Evolutionary conservation across 225 moss, liverwort and hornwort species (phyloP), one percentile per base, ranked within the genome.

Genomic region (Rhytidiadelphus loreus): DNA sequence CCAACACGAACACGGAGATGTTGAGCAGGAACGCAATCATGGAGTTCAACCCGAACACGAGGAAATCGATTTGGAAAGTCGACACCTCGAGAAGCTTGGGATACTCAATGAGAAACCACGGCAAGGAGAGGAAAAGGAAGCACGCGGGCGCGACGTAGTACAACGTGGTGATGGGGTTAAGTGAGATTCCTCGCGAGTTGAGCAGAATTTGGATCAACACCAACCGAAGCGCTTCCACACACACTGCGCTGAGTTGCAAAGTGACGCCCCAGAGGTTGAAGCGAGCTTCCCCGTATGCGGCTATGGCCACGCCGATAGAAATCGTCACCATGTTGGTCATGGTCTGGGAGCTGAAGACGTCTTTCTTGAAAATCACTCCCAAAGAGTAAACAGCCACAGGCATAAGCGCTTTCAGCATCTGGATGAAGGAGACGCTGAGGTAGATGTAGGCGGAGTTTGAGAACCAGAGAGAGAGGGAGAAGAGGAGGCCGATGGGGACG

Each of bases 381-480:
- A 93, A 48, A 21, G 94, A 93, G 85, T 94, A 94, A 5, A 94
- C 94, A 5, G 94, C 94, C 20, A 94, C 94, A 2, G 94, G 94
- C 92, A 94, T 94, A 58, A 94, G 94, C 44, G 94, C 94, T 74
- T 94, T 94, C 35, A 94, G 93, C 94, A 94, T 94, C 91, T 94
- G 94, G 88, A 94, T 94, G 86, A 94, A 94, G 82, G 94, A 94
- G 69, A 94, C 94, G 88, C 90, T 90, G 32, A 94, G 94, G 84
- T 80, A 94, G 88, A 94, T 94, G 90, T 94, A 94, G 37, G 94
- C 94, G 18, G 94, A 94, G 88, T 94, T 94, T 4, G 94, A 94
- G 72, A 94, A 94, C 94, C 94, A 94, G 37, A 94, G 91, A 2
- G 94, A 94, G 60, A 94, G 87, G 24, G 94, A 94, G 77, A 93